Percentiles rank a stretch among this genome's conserved stretches.
Conservation (phyloP, 164 flowering plant genomes). For the Paratinospora sagittata region DNA sequence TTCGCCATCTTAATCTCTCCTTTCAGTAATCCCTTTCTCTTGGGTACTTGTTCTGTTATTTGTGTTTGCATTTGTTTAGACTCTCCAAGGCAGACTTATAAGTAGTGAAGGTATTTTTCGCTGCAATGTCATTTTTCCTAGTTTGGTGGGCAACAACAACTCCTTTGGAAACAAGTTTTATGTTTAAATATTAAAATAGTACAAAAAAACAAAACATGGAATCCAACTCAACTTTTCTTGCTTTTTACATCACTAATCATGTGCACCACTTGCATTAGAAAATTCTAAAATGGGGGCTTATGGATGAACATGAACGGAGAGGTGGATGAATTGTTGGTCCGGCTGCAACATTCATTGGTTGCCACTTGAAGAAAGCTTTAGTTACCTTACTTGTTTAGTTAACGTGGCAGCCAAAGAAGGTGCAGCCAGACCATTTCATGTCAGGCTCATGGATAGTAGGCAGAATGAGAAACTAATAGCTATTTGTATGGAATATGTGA, state of each 20-base stretch:
- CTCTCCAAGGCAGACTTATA: not conserved
- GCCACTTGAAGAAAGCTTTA: not conserved
- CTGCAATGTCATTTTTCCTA: not conserved
- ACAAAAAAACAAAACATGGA: not conserved
- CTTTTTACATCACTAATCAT: not conserved
- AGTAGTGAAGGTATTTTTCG: not conserved
- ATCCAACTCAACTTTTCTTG: not conserved
- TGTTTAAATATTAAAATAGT: not conserved
- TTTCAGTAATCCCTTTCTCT: too few species aligned
- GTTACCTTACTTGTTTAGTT: not conserved
- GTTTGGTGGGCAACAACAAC: slow-evolving; percentile 1
- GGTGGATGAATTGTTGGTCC: too few species aligned
- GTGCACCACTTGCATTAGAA: not conserved
- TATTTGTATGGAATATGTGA: not conserved
- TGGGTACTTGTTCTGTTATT: too few species aligned
- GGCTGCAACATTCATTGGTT: not conserved
- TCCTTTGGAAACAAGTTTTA: not conserved
- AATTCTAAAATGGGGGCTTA: not conserved
- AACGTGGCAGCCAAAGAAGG: not conserved
- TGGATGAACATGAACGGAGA: not conserved
- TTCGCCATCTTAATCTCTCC: not conserved
- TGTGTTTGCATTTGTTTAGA: too few species aligned
- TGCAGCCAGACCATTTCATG: too few species aligned
- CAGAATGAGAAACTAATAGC: too few species aligned
- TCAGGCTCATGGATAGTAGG: too few species aligned